phyloP scores from a whole-genome alignment of 768 basidiomycete genomes.

The Phanerochaete carnosa region DNA sequence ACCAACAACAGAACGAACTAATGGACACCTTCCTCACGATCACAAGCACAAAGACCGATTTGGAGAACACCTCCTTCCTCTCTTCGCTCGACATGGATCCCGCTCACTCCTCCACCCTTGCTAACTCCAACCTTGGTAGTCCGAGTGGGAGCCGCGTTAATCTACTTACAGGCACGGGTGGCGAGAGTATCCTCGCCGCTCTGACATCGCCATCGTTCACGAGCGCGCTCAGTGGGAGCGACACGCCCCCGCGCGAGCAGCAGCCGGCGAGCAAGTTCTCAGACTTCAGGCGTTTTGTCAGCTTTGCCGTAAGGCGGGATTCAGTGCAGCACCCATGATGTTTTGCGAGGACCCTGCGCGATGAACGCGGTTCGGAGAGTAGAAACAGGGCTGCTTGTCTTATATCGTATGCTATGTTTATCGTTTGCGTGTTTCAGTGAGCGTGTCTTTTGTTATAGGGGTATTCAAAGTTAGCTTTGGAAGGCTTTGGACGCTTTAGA shows the following conservation, averaged over 20 bases:
- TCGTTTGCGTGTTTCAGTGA: too few relatives aligned
- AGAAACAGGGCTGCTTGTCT: not conserved
- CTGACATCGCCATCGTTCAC: slow-evolving; percentile 61
- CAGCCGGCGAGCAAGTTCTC: slow-evolving; percentile 62
- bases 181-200: slow-evolving; percentile 58
- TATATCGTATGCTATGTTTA: not conserved
- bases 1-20: slow-evolving; percentile 81
- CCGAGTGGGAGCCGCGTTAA: slow-evolving; percentile 63
- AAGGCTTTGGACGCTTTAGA: too few relatives aligned
- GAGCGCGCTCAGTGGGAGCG: slow-evolving; percentile 62
- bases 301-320: slow-evolving; percentile 82
- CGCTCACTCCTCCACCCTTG: slow-evolving; percentile 37
- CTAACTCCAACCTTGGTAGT: slow-evolving; percentile 45
- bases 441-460: too few relatives aligned
- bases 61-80: slow-evolving; percentile 89
- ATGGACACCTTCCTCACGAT: slow-evolving; percentile 89
- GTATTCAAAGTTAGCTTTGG: too few relatives aligned
- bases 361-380: not conserved
- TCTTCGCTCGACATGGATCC: slow-evolving; percentile 97
- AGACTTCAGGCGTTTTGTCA: slow-evolving; percentile 84
- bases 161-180: slow-evolving; percentile 36
- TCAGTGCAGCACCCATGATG: slow-evolving; percentile 16
- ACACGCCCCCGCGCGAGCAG: slow-evolving; percentile 41
- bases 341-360: slow-evolving; percentile 7
- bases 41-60: slow-evolving; percentile 88